These are phyloP conservation scores for Lasiodiplodia hormozganensis DNA, from an alignment of 2,329 filamentous ascomycete species.

Conservation along the genomic window DNA sequence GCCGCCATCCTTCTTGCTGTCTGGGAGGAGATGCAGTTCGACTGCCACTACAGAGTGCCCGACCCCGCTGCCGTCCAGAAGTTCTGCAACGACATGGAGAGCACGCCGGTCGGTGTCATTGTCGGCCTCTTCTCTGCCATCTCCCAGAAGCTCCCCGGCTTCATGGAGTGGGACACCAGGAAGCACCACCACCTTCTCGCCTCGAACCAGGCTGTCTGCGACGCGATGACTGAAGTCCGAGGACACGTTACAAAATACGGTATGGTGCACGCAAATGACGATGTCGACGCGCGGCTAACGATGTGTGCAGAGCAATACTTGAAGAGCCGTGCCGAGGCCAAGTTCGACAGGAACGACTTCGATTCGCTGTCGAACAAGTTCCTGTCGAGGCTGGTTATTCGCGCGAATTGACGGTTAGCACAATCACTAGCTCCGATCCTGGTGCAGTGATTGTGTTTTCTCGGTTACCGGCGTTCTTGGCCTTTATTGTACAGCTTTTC, in stretches of 20 bases:
- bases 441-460: conserved; percentile 11
- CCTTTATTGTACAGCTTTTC: conserved; percentile 28
- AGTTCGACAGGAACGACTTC: conserved; percentile 91
- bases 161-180: conserved; percentile 91
- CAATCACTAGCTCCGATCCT: conserved; percentile 18
- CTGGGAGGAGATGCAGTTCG: conserved; percentile 99
- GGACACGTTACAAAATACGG: conserved; percentile 92
- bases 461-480: conserved; percentile 19
- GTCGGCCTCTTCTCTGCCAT: conserved; percentile 97
- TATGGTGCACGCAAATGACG: conserved; percentile 57
- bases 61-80: conserved; percentile 86
- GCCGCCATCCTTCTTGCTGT: conserved; percentile 91
- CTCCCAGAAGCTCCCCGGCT: conserved; percentile 91
- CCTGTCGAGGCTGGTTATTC: conserved; percentile 93
- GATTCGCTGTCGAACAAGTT: conserved; percentile 98
- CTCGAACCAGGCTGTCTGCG: conserved; percentile 90
- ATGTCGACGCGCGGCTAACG: not conserved
- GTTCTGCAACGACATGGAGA: conserved; percentile 97
- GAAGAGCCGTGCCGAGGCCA: conserved; percentile 76
- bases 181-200: conserved; percentile 90
- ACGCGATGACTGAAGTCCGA: conserved; percentile 94
- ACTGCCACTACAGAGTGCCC: conserved; percentile 93
- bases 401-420: conserved; percentile 70
- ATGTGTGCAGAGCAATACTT: conserved; percentile 79
- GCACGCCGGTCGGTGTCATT: conserved; percentile 92